Evolutionary conservation across 2,329 filamentous ascomycete genomes (phyloP).

Genomic region (Pochonia chlamydosporia): DNA sequence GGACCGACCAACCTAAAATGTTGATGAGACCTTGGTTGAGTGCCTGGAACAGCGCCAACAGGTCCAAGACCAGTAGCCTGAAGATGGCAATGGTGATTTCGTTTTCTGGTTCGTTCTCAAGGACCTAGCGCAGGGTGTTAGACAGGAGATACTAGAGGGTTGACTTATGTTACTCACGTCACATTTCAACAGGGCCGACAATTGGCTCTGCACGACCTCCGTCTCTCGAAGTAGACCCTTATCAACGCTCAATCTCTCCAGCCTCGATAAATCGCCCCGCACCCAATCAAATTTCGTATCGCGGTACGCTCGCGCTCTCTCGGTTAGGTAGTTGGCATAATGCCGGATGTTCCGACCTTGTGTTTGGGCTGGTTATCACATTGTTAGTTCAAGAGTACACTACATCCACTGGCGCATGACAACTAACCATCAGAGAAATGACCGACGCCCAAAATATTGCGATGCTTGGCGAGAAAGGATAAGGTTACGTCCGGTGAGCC

Average conservation of each 20-base stretch:
- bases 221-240: conserved; percentile 91
- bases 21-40: conserved; percentile 98
- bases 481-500: conserved; percentile 86
- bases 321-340: conserved; percentile 81
- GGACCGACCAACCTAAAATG: conserved; percentile 65
- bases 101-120: conserved; percentile 86
- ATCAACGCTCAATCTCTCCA: conserved; percentile 82
- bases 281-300: conserved; percentile 90
- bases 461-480: conserved; percentile 74
- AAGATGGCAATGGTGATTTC: conserved; percentile 96
- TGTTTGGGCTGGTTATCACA: conserved; percentile 62
- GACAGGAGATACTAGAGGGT: not conserved
- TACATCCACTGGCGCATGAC: too few relatives aligned
- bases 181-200: conserved; percentile 79
- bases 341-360: conserved; percentile 92
- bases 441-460: conserved; percentile 79
- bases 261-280: conserved; percentile 68
- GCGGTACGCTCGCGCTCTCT: conserved; percentile 75
- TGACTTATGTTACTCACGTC: conserved; percentile 55
- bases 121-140: conserved; percentile 50
- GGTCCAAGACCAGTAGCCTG: conserved; percentile 80
- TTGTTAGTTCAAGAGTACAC: conserved; percentile 1
- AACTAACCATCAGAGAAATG: conserved; percentile 83
- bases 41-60: conserved; percentile 85
- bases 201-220: conserved; percentile 82